Base-by-base conservation (phyloP, 2,329 filamentous ascomycete species). In the Seiridium unicorne region DNA sequence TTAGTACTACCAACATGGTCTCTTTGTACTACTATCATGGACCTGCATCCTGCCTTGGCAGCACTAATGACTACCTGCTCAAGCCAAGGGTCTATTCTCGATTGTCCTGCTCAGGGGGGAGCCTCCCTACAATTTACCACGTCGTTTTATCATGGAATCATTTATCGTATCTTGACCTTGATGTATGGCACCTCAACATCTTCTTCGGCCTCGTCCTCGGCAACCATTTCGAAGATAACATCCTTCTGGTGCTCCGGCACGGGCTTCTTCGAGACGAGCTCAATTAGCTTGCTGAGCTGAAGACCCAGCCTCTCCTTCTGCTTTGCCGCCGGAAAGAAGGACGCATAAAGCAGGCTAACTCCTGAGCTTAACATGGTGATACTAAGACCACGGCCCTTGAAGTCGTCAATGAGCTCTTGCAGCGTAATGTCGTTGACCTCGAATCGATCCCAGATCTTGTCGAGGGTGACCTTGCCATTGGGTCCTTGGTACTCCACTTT, bases 401-500 rank as follows among this genome's bases (percentile, higher is more conserved):
- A 97, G 69, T 91, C 79, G 59, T 91, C 87, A 34, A 98, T 76
- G 69, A 99, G 91, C 73, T 98, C 88, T 71, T 86, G 83, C 55
- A 99, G 81, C 2, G 93, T 94, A 55, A 97, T 86, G 72, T 99
- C 87, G 13, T 90, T 84, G 42, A 97, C 83, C 80, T 98, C 93
- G 70, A 98, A 98, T 44, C 95, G 90, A 76, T 98, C 95, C 95
- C 95, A 99, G 58, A 99, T 89, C 82, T 96, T 96, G 81, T 99
- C 95, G 68, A 99, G 88, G 32, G 84, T 87, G 18, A 96, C 91
- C 68, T 90, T 89, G 70, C 90, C 91, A 47, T 91, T 78, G 57
- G 89, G 89, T 31, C 92, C 90, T 72, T 88, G 81, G 79, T 98
- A 99, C 69, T 87, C 91, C 65, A 94, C 91, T 84, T 97, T 98